phyloP scores from a whole-genome alignment of 2,329 filamentous ascomycete genomes.

The Fusarium foetens region DNA sequence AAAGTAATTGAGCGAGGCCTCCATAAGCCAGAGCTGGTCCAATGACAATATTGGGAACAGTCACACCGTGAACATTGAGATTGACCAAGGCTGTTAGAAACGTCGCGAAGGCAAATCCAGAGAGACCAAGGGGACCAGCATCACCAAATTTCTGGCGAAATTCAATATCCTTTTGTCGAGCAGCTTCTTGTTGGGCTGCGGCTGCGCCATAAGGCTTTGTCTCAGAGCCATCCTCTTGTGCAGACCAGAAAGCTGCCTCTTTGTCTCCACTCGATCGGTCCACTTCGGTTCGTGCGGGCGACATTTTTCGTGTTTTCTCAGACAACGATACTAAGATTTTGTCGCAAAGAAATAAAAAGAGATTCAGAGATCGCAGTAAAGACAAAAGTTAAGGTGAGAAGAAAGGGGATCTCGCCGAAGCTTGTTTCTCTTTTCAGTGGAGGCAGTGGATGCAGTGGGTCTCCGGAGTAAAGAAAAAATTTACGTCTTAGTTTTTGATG shows the following conservation, averaged over 20 bases:
- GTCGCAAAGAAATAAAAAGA: neutral
- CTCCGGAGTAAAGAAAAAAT: neutral
- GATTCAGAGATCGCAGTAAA: too few relatives aligned
- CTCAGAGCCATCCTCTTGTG: neutral
- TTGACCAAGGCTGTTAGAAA: slow-evolving; percentile 10
- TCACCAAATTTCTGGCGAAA: slow-evolving; percentile 14
- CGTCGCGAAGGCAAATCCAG: slow-evolving; percentile 9
- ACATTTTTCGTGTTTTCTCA: neutral
- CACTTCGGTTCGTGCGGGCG: rapidly evolving
- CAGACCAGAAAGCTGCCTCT: neutral
- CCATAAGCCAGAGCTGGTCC: slow-evolving; percentile 9
- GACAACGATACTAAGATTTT: rapidly evolving
- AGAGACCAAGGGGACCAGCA: neutral
- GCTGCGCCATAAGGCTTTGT: neutral
- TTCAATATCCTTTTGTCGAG: neutral
- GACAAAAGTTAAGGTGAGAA: neutral
- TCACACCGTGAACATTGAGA: slow-evolving; percentile 1
- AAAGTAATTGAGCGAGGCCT: slow-evolving; percentile 1
- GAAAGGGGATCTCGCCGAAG: neutral
- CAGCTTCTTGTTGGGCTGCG: neutral
- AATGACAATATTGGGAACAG: slow-evolving; percentile 4
- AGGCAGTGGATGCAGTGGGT: slow-evolving; percentile 6
- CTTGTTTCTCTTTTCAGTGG: slow-evolving; percentile 10
- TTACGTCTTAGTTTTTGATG: neutral
- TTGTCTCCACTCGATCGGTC: neutral